Evolutionary conservation across 495 filamentous ascomycete genomes (phyloP), one percentile per base, ranked within the genome.

Genomic region (Penicillium tannophilum): DNA sequence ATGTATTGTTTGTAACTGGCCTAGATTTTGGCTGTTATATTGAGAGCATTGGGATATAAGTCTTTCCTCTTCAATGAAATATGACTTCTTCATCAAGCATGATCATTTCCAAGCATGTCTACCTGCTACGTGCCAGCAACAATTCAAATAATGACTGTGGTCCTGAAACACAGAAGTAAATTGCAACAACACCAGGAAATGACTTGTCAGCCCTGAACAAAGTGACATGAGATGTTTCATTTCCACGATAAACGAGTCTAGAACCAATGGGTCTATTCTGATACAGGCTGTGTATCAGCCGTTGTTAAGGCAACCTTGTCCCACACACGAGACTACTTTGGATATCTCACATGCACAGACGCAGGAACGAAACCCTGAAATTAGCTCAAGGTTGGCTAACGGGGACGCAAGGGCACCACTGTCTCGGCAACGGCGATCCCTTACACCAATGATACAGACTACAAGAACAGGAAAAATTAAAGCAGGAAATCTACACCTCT

Each of bases 401-500:
- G 16, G 16, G 16, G 39, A 41, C 6, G 39, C 39, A 41, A 41
- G 39, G 39, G 39, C 14, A 5, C 39, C 16, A 41, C 14, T 41
- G 39, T n/a, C 39, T 41, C 16, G 16, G 33, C 33, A 36, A 36
- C 33, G 33, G 33, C 2, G 33, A 36, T 36, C 33, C 33, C 33
- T 36, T 12, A 14, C 33, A 36, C 33, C 1, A 41, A 16, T 17
- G 4, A 16, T n/a, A 36, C 12, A 7, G 28, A 20, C 26, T 33
- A 48, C 30, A 36, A n/a, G 17, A 17, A 14, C 42, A 33, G 39
- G 6, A 44, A 20, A 44, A 12, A 54, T 46, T n/a, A 19, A 43
- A 50, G 4, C 30, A 47, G 42, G 42, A 54, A 46, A 46, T 59
- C 61, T 63, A 62, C 60, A 57, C 44, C 23, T 58, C 54, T 41